Evolutionary conservation across 352 stramenopile genomes (phyloP), one percentile per base, ranked within the genome.

Genomic region (Globisporangium orthogonon): DNA sequence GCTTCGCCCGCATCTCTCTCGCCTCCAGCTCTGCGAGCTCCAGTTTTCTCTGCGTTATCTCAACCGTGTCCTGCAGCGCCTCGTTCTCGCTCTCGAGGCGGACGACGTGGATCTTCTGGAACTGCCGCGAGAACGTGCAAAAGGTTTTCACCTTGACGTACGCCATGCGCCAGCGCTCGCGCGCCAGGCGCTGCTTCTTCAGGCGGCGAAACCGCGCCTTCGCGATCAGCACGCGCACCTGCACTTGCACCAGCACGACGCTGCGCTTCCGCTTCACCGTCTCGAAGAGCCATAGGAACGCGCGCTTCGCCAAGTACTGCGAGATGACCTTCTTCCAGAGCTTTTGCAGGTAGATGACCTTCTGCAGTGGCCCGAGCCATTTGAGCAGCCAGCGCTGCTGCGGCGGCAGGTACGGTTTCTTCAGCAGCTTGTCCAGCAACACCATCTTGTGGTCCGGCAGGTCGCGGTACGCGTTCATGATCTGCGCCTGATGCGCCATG

Each of bases 261-360:
- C 76, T 87, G 29, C 82, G 80, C 65, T 86, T 84, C 17, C 65
- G 69, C 33, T 71, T 70, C 30, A 94, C 81, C 17, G 65, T 74
- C 58, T 91, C 70, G 44, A 71, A 83, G 29, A 94, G 61, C 80
- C 78, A 88, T n/a, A 94, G 43, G 64, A 94, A 92, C 7, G 76
- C 82, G 56, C 78, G 80, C 62, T 91, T 91, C 18, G 78, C 82
- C 35, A 79, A 52, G 37, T 86, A 91, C 56, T 91, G 80, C 7
- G 76, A 69, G 29, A 71, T 81, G 10, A 88, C 75, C 67, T 88
- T 91, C 60, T 88, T 88, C 78, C 84, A 94, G 17, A 85, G 76
- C 60, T 91, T 92, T 48, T 94, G 84, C 50, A 94, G 50, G 65
- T 92, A 94, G 61, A 94, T 87, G 3, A 90, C 76, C 15, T 78